Conservation (phyloP, 768 basidiomycete species). For the Termitomyces sp. region DNA sequence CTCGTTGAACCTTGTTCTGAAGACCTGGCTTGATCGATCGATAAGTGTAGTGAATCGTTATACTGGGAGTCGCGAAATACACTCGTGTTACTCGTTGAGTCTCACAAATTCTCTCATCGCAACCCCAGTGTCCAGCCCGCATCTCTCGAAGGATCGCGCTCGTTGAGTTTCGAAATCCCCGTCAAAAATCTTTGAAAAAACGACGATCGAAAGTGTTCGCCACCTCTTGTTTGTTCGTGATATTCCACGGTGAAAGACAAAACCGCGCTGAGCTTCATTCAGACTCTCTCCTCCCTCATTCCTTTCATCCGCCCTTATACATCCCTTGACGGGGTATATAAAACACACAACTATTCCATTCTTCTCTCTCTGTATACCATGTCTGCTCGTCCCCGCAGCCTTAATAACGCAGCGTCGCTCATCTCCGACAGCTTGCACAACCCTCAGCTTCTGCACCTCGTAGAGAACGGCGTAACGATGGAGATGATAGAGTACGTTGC, state of each 20-base stretch:
- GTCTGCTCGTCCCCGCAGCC: slow-evolving; percentile 27
- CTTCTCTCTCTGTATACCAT: slow-evolving; percentile 23
- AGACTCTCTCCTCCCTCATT: slow-evolving; percentile 13
- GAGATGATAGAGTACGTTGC: slow-evolving; percentile 90
- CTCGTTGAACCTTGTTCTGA: background rate
- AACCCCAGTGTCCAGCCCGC: too few species aligned
- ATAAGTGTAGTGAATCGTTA: background rate
- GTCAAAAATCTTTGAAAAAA: background rate
- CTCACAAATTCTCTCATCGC: too few species aligned
- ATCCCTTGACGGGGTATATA: slow-evolving; percentile 40
- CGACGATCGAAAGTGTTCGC: slow-evolving; percentile 12
- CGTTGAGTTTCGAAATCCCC: background rate
- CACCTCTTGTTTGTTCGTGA: slow-evolving; percentile 18
- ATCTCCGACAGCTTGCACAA: slow-evolving; percentile 73
- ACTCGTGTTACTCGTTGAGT: background rate
- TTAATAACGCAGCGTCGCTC: slow-evolving; percentile 74
- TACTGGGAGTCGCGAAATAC: background rate
- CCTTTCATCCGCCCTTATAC: slow-evolving; percentile 25
- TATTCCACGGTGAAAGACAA: slow-evolving; percentile 8
- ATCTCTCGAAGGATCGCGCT: background rate
- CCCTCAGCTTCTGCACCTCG: slow-evolving; percentile 73
- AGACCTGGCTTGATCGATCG: background rate
- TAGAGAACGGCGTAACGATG: slow-evolving; percentile 71
- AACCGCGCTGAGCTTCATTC: slow-evolving; percentile 5
- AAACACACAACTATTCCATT: slow-evolving; percentile 29